Base-by-base conservation (phyloP, 148 eudicot genomes). In the Silene latifolia region DNA sequence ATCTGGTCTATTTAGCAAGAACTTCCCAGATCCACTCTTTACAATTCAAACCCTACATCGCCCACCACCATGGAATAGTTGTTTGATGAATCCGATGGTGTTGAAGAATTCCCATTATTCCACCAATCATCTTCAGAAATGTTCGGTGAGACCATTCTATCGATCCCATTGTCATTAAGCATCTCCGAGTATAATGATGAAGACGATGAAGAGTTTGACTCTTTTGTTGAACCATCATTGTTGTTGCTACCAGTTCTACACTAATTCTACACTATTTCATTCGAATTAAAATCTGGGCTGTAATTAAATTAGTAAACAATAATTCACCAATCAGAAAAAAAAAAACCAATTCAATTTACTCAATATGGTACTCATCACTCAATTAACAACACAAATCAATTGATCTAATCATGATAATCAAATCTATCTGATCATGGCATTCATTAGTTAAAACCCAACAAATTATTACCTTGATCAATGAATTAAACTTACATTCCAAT, bases 21-120 rank as follows among this genome's bases (percentile, higher is more conserved):
- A 92, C 88, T 77, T 95, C 89, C 98, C 98, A 95, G 25, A 95
- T 92, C 74, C 89, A 84, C 25, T 95, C 98, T 0, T 91, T 88
- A 74, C 98, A 70, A 78, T 42, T 88, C 88, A 48, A 75, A 77
- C 44, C 85, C 88, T 74, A 64, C 72, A 25, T 81, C 86, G 56
- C 64, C 77, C 12, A 63, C 67, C 69, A 48, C 82, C 54, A 76
- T 48, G 4, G 79, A 61, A 77, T 70, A 65, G 67, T 86, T 83
- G 51, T 74, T 65, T 72, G 73, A 82, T 17, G 87, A 79, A 58
- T 81, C 84, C n/a, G 86, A 77, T 18, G 74, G 71, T 13, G 85
- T 76, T 7, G 91, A 87, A n/a, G n/a, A n/a, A 66, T 74, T 83
- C 25, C 74, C 81, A 7, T 79, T 83, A 21, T 76, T 81, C 85